Base-by-base conservation (phyloP, 768 basidiomycete species). In the Russula sp. region DNA sequence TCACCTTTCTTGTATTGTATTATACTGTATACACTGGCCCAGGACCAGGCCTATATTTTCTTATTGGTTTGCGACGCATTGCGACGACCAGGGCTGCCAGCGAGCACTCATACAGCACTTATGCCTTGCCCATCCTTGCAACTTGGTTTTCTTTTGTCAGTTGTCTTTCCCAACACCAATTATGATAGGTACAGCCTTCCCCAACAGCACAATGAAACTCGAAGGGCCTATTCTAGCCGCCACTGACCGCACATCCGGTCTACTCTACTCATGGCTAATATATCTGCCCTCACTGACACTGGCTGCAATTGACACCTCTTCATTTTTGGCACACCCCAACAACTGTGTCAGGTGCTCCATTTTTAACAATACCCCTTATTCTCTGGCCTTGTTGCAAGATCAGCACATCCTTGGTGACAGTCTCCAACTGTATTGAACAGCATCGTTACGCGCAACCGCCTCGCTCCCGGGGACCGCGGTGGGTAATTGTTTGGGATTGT, bases 351-450 rank as follows among this genome's bases (percentile, higher is more conserved):
- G 77, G 77, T 57, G 75, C 86, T 43, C 86, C 86, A 0, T 88
- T 90, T 76, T 87, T 88, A 80, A 86, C 51, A 81, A 82, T 14
- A 66, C 74, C 43, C 73, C 83, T 69, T 81, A 79, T 75, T 73
- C 79, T 5, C 69, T 14, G 70, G 70, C 29, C 82, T 87, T 35
- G 85, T 83, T 7, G 68, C 72, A 79, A 43, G 83, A 82, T 5
- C 79, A 88, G 69, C 64, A 71, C 18, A 84, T 89, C 61, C 75
- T 91, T 1, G 89, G 89, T 1, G 74, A 79, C 52, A 77, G 82
- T 61, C 73, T 91, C 8, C 85, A 88, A 69, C 83, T 1, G 88
- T 2, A 90, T 91, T 69, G 89, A 91, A 72, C 89, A 88, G 16
- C 89, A 93, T 75, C 79, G 90, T 65, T 92, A 86, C 65, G 73